Base-by-base conservation (phyloP, 2,329 filamentous ascomycete genomes). In the Aureobasidium sp. region DNA sequence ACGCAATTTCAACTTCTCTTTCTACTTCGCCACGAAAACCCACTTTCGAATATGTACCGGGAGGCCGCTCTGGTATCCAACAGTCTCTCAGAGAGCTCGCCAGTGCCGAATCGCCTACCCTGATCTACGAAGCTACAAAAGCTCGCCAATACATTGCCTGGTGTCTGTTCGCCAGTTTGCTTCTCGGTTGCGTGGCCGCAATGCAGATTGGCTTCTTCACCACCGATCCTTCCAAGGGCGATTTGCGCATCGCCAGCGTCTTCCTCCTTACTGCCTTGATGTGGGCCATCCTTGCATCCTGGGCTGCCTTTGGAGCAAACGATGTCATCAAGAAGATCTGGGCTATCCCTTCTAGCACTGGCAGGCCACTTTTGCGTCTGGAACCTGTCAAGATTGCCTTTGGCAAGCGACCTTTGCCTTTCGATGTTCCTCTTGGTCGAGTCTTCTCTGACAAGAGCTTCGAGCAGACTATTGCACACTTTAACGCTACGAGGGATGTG, bases 71-170 rank as follows among this genome's bases (percentile, higher is more conserved):
- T n/a, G 57, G 57, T 27, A 16, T 45, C 8, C 25, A n/a, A 25
- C 45, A 47, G 6, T 8, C 30, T 5, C 57, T 59, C 16, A 36
- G 29, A 6, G 29, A 59, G 34, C 45, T 59, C 45, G 57, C 34
- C 45, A 29, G 14, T 6, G 57, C 57, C 25, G 30, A 49, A 32
- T 49, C 57, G 6, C 57, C 57, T 2, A 50, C 11, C 27, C 8
- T 59, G 21, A 41, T 59, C 45, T 59, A 59, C 36, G 57, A 59
- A 34, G 57, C 57, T 45, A 49, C 57, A 13, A 59, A 50, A 50
- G 16, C 57, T 7, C 44, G 57, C 25, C n/a, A 47, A 11, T 59
- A 59, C 36, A 13, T 59, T 27, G 44, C 45, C 34, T 49, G 42
- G 32, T 59, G 57, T 50, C 25, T 59, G 2, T 41, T 49, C 25